Conservation (phyloP, 371 early-diverging fungal genomes). For the Apophysomyces trapeziformis region DNA sequence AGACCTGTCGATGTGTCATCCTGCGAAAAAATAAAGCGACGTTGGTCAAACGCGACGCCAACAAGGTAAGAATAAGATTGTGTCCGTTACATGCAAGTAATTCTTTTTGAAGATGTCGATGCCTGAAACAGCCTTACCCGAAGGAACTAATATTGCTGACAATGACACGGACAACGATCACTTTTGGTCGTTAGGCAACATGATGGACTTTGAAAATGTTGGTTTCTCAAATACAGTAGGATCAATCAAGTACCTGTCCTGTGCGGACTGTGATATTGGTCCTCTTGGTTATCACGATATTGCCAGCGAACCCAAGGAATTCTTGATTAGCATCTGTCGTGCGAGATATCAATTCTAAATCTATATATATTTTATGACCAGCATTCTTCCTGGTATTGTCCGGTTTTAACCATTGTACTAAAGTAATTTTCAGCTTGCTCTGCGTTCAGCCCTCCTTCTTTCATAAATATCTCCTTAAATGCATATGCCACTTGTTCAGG, state of each 20-base stretch:
- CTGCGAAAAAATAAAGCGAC: conserved; percentile 40
- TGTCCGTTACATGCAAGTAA: not conserved
- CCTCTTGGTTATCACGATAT: conserved; percentile 75
- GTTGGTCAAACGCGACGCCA: conserved; percentile 43
- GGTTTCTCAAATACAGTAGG: conserved; percentile 74
- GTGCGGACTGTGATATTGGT: conserved; percentile 84
- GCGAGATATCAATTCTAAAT: conserved; percentile 49
- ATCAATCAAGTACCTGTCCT: conserved; percentile 68
- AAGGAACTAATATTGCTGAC: conserved; percentile 6
- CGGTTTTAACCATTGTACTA: conserved; percentile 60
- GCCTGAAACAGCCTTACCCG: conserved; percentile 30
- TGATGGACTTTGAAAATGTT: conserved; percentile 81
- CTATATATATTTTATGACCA: conserved; percentile 60
- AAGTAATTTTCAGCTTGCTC: conserved; percentile 69
- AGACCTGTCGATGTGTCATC: conserved; percentile 42
- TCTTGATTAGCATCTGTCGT: conserved; percentile 54
- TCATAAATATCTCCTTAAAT: conserved; percentile 63
- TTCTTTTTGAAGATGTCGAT: conserved; percentile 25
- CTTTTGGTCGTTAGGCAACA: conserved; percentile 64
- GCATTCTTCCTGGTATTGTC: conserved; percentile 88
- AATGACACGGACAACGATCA: conserved; percentile 24
- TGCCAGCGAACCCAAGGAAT: conserved; percentile 46
- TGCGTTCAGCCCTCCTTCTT: conserved; percentile 56
- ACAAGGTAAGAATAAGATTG: conserved; percentile 30
- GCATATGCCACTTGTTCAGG: conserved; percentile 82